Base-by-base conservation (phyloP, 2,329 filamentous ascomycete genomes). In the Talaromyces sp. region DNA sequence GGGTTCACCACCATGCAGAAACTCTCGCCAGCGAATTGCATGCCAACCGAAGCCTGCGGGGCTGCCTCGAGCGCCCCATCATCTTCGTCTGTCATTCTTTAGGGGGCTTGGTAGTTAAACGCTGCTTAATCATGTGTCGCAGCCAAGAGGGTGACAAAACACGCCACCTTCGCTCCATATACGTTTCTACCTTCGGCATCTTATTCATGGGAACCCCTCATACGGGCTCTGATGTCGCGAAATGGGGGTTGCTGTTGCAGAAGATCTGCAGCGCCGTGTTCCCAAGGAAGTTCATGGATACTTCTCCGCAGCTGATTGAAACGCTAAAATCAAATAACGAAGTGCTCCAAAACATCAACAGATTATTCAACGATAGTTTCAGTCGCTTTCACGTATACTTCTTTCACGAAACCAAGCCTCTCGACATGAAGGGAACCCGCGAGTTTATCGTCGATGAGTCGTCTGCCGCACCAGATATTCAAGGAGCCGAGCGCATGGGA, bases 191-290 rank as follows among this genome's bases (percentile, higher is more conserved):
- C 0, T 92, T 88, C 69, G 90, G 86, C 25, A 84, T 92, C 63
- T 81, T 92, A 37, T 93, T 93, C 72, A 81, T 93, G 31, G 90
- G 89, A 14, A 93, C 90, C 14, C 90, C 90, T 6, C 90, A 92
- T 72, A 85, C 82, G 18, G 89, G 89, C 8, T 86, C 88, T 1
- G 86, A 87, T 66, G 76, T 87, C 1, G 89, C 88, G 1, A 82
- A 84, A 68, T 91, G 88, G 88, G 88, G 85, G 0, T 76, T 83
- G 11, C 77, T 89, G 61, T 76, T 92, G 37, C 88, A 92, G 73
- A 83, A 82, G 66, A 88, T 92, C 79, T 85, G 86, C 58, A 82
- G 84, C 60, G 83, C 84, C 0, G 81, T 91, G 16, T 72, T 90
- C 11, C 88, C 88, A 0, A 86, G 82, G 71, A 86, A 83, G 67